Conservation (phyloP, 352 stramenopile species). For the Pythium volutum region DNA sequence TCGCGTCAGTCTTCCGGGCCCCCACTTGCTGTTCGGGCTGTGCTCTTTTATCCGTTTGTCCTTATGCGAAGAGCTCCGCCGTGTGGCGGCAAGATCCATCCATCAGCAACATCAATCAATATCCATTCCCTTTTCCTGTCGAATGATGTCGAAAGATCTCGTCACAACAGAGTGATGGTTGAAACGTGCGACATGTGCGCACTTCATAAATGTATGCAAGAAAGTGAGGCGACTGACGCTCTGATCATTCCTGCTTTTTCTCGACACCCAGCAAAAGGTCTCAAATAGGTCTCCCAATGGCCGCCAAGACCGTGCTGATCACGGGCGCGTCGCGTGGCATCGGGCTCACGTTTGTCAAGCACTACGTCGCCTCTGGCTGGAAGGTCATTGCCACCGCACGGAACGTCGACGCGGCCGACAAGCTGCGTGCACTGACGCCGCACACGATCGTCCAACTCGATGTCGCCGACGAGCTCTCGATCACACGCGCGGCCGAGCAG, state of each 20-base stretch:
- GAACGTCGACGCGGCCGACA: conserved; percentile 1
- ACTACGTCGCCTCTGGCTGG: conserved; percentile 29
- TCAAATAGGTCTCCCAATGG: conserved; percentile 4
- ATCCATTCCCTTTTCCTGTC: no score
- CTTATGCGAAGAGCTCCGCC: no score
- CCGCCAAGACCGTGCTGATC: conserved; percentile 33
- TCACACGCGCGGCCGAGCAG: conserved; percentile 30
- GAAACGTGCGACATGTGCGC: conserved; percentile 4
- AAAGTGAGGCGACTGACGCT: neutral
- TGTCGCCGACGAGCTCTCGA: conserved; percentile 39
- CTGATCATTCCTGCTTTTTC: neutral
- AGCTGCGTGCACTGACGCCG: conserved; percentile 19
- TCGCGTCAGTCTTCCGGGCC: no score
- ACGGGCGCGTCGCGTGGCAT: conserved; percentile 41
- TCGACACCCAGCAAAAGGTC: neutral
- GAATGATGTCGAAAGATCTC: neutral
- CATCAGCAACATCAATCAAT: no score
- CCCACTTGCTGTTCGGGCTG: no score
- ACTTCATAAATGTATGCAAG: neutral
- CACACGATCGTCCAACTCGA: conserved; percentile 49
- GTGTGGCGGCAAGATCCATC: no score
- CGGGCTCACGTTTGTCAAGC: conserved; percentile 39
- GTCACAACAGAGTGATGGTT: neutral
- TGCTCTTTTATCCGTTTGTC: no score
- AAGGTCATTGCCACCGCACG: conserved; percentile 28